A percentile compares a stretch with the other conserved stretches of the same genome.
Evolutionary conservation across 192 early-diverging fungal species (phyloP).

Genomic region (Linnemannia schmuckeri): DNA sequence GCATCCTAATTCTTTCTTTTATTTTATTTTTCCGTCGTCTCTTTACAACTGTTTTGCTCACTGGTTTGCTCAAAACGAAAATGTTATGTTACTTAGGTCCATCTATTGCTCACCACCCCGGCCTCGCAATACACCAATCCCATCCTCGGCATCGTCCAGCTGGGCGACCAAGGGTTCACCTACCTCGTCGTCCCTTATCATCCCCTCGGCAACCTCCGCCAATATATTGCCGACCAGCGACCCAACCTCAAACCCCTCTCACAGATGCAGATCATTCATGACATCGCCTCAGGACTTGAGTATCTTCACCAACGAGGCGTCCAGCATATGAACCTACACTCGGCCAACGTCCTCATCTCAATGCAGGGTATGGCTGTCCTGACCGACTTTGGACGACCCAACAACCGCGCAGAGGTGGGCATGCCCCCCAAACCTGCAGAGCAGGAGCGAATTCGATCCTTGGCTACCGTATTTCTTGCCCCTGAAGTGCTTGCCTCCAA

Average conservation of each 20-base stretch:
- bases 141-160: constrained; percentile 37
- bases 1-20: neutral
- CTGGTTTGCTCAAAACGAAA: neutral
- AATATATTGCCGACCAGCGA: constrained; percentile 32
- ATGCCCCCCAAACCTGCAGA: constrained; percentile 41
- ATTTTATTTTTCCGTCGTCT: neutral
- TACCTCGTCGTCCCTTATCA: constrained; percentile 42
- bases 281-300: constrained; percentile 44
- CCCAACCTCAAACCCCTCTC: constrained; percentile 31
- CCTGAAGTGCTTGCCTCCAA: constrained; percentile 45
- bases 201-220: constrained; percentile 45
- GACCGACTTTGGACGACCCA: constrained; percentile 40
- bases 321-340: constrained; percentile 44
- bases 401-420: constrained; percentile 40
- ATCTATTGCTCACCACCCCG: constrained; percentile 46
- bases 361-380: constrained; percentile 37
- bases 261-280: constrained; percentile 52
- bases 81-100: constrained; percentile 15
- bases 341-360: constrained; percentile 43
- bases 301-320: constrained; percentile 42
- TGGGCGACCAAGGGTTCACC: constrained; percentile 39
- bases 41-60: neutral
- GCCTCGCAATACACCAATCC: constrained; percentile 33
- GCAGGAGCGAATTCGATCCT: constrained; percentile 28
- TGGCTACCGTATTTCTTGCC: constrained; percentile 40